A percentile compares a stretch with the other conserved stretches of the same genome.
Evolutionary conservation across 1,139 yeast genomes (phyloP).

Genomic region (Magnusiomyces paraingens): DNA sequence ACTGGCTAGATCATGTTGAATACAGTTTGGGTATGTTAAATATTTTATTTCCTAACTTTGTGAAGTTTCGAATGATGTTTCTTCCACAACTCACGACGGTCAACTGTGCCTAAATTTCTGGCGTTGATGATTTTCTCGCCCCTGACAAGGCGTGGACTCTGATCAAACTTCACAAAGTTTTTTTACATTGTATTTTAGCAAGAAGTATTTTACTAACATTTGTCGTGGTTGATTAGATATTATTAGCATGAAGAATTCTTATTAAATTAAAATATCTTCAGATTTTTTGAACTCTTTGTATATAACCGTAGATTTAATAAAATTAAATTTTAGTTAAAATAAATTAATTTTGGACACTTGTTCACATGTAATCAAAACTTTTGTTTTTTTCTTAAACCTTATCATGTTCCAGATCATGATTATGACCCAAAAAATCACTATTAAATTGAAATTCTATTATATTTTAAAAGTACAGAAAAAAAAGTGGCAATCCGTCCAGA

Average conservation of each 20-base stretch:
- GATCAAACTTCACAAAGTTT: slow-evolving; percentile 1
- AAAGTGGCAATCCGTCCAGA: too few relatives aligned
- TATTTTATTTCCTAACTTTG: background rate
- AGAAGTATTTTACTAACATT: background rate
- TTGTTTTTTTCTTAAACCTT: too few relatives aligned
- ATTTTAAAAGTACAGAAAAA: slow-evolving; percentile 1
- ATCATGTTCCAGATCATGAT: background rate
- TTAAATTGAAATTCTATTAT: slow-evolving; percentile 6
- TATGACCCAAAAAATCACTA: slow-evolving; percentile 19
- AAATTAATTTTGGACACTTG: too few relatives aligned
- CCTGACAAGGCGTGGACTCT: slow-evolving; percentile 94
- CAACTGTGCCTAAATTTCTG: slow-evolving; percentile 87
- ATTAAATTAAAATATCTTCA: too few relatives aligned
- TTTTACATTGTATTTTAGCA: background rate
- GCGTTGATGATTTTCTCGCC: slow-evolving; percentile 93
- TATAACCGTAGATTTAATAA: background rate
- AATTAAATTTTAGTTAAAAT: background rate
- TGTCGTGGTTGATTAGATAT: background rate
- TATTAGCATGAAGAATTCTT: background rate
- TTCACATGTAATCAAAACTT: too few relatives aligned
- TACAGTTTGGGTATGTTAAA: background rate
- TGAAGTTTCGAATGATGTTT: slow-evolving; percentile 58
- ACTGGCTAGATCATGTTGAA: background rate
- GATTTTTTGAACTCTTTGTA: slow-evolving; percentile 17
- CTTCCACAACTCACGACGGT: slow-evolving; percentile 98